Base-by-base conservation (phyloP, 2,329 filamentous ascomycete species). In the Penicillium olsonii region DNA sequence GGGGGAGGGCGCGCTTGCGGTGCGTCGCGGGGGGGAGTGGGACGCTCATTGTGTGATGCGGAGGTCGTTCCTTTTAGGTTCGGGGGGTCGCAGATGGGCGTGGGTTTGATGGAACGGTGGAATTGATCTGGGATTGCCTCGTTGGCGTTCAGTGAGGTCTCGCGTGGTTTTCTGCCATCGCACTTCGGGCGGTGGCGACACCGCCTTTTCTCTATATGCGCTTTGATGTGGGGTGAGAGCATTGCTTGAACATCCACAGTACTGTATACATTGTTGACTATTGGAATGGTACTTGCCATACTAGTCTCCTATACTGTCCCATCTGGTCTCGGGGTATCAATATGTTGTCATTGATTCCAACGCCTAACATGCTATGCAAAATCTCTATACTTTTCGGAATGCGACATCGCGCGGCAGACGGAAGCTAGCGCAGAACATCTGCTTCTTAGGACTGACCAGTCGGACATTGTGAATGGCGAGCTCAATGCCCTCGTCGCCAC, bases 351-450 rank as follows among this genome's bases (percentile, higher is more conserved):
- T 49, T 53, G 27, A 44, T 35, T 46, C 40, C 44, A 61, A 59
- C 54, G 51, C 59, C 56, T 50, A 33, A 44, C 18, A 35, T 20
- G 14, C 39, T 50, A 61, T 60, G 49, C 48, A 52, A 47, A 37
- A 17, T 42, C 41, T 52, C 45, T 57, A 65, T 19, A 54, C 50
- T 42, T 66, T 63, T 20, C 59, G 64, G 74, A 96, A 96, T 12
- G 92, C 94, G 5, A 96, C 89, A 61, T 89, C 84, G 27, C 77
- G 73, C 2, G 94, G 94, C 52, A 99, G 68, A 54, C 91, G 83
- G 73, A 99, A 97, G 59, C 85, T 95, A 24, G 90, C 92, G 70
- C 94, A 97, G 71, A 92, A 97, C 92, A 96, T 96, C 66, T 87
- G 83, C 79, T 99, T 99, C 65, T 90, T 87, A 5, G 94, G 94